phyloP scores from a whole-genome alignment of 305 asterid genomes.

The Fraxinus baroniana region DNA sequence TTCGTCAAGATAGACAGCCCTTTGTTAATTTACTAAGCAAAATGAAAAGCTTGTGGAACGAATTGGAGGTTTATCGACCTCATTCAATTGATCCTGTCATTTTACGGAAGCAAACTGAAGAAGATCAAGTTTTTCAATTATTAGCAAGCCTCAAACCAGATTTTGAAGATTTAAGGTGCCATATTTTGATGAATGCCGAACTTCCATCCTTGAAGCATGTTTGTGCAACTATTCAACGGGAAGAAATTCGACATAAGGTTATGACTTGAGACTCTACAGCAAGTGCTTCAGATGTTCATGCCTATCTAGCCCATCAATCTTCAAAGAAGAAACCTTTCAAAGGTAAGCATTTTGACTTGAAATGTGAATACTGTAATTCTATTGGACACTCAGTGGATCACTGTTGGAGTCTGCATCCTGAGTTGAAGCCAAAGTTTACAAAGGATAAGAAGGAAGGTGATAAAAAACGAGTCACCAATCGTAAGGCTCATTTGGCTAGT shows the following conservation, averaged over 20 bases:
- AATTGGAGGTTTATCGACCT: too few relatives aligned
- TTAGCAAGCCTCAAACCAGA: too few relatives aligned
- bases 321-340: neutral
- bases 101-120: too few relatives aligned
- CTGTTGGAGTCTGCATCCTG: neutral
- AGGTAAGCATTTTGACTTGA: neutral
- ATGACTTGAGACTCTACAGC: neutral
- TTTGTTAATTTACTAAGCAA: too few relatives aligned
- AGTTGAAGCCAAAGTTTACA: neutral
- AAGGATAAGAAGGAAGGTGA: neutral
- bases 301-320: neutral
- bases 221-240: neutral
- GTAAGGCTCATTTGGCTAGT: neutral
- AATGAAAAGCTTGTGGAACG: too few relatives aligned
- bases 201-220: neutral
- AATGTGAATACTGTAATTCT: neutral
- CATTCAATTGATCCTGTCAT: too few relatives aligned
- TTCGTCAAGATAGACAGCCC: too few relatives aligned
- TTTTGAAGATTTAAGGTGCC: neutral
- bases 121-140: too few relatives aligned
- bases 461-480: neutral
- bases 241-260: neutral
- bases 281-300: neutral
- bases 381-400: neutral
- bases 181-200: neutral